These are phyloP conservation scores for Orychophragmus violaceus DNA, from an alignment of 345 rosid genomes.

Conservation along the genomic window DNA sequence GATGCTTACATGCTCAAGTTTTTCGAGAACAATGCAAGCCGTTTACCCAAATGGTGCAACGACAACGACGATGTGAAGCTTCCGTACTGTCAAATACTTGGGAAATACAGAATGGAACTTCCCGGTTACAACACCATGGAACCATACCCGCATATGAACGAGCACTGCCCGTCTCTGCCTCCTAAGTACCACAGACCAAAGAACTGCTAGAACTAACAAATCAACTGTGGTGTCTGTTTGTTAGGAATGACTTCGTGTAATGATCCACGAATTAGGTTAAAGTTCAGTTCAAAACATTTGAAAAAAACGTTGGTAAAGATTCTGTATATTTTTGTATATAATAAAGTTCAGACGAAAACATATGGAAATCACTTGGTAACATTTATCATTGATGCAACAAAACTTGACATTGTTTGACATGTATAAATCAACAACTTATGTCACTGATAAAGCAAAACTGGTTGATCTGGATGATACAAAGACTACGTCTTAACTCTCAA, in stretches of 20 bases:
- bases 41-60: slow-evolving; percentile 90
- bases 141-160: slow-evolving; percentile 88
- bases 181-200: slow-evolving; percentile 65
- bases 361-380: not conserved
- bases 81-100: slow-evolving; percentile 82
- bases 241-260: slow-evolving; percentile 14
- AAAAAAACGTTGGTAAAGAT: not conserved
- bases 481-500: slow-evolving; percentile 29
- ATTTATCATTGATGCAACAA: not conserved
- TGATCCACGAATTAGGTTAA: slow-evolving; percentile 1
- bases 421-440: slow-evolving; percentile 1
- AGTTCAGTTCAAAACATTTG: not conserved
- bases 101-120: slow-evolving; percentile 91
- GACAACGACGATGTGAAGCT: slow-evolving; percentile 69
- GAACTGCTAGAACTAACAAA: slow-evolving; percentile 44
- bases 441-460: slow-evolving; percentile 16
- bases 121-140: slow-evolving; percentile 83
- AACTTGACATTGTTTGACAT: not conserved
- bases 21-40: slow-evolving; percentile 73
- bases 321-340: not conserved
- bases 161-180: slow-evolving; percentile 82
- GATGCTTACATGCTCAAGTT: slow-evolving; percentile 79
- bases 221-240: slow-evolving; percentile 5
- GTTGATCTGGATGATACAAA: slow-evolving; percentile 2
- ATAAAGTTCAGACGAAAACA: not conserved